Percentiles rank a stretch among this genome's conserved stretches.
Conservation (phyloP, 371 early-diverging fungal species). For the Mucor racemosus region DNA sequence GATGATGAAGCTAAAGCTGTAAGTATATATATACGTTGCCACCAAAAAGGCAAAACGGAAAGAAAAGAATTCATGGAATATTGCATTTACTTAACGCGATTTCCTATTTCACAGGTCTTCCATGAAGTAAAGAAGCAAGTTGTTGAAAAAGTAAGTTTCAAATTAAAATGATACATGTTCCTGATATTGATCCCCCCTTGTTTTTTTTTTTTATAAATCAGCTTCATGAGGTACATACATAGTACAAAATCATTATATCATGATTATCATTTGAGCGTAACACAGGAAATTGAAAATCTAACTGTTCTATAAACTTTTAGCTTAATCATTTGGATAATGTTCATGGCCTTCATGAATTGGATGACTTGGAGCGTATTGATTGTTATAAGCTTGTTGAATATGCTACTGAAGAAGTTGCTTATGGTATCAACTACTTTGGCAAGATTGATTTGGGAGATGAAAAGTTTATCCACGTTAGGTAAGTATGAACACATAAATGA, state of each 20-base stretch:
- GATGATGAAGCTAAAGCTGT: constrained; percentile 52
- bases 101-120: constrained; percentile 36
- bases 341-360: constrained; percentile 55
- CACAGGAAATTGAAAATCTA: no score
- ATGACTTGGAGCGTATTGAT: constrained; percentile 51
- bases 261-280: neutral
- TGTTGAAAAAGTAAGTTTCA: constrained; percentile 35
- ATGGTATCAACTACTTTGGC: constrained; percentile 60
- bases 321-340: constrained; percentile 50
- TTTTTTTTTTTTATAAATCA: neutral
- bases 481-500: constrained; percentile 5
- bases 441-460: constrained; percentile 57
- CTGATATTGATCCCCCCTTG: neutral
- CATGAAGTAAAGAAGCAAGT: constrained; percentile 44
- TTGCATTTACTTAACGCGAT: neutral
- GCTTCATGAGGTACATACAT: constrained; percentile 32
- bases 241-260: no score
- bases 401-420: constrained; percentile 57
- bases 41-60: constrained; percentile 3
- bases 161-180: neutral
- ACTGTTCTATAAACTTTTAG: constrained; percentile 4
- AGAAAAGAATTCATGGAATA: neutral
- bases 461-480: constrained; percentile 57
- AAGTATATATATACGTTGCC: constrained; percentile 11
- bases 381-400: constrained; percentile 51